Evolutionary conservation across 1,139 yeast genomes (phyloP), one percentile per base, ranked within the genome.

Genomic region (Geotrichum europaeum): DNA sequence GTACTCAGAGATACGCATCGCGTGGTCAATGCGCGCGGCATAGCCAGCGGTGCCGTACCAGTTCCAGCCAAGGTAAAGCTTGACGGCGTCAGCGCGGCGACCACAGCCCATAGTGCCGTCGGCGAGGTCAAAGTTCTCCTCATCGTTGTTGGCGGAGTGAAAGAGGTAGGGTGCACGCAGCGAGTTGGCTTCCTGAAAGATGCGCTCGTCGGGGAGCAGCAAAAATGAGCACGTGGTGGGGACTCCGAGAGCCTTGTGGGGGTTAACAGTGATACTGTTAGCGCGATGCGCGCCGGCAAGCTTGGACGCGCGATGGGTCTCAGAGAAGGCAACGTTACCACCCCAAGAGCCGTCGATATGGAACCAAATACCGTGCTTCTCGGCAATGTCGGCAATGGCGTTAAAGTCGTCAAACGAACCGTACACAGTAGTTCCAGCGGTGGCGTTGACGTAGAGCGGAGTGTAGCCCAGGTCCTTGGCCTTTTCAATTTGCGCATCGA

Each of bases 61-160:
- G 62, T 86, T 76, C 96, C 96, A 89, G 0, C 88, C 84, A 72
- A 89, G 73, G 72, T 87, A 89, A 68, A 89, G 79, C 73, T 89
- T 89, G 71, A 89, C 77, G 1, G 95, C 83, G 72, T 89, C 96
- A 0, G 95, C 85, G 60, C 96, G 79, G 67, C 96, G 82, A 6
- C 96, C 96, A 72, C 96, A 89, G 7, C 96, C 96, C 95, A 89
- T 86, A 6, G 96, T 89, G 10, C 96, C 96, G 70, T 89, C 95
- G 0, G 95, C 96, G 63, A 89, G 79, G 67, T 89, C 96, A 69
- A 78, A 87, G 71, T 84, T 84, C 64, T 85, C 89, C 13, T 75
- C 79, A 22, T 76, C 79, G 51, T 74, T 78, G 53, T 73, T 78
- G 12, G 76, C 79, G 47, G 84, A 83, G 69, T 89, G 96, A 80